Base-by-base conservation (phyloP, 495 filamentous ascomycete genomes). In the Astrocystis sublimbata region DNA sequence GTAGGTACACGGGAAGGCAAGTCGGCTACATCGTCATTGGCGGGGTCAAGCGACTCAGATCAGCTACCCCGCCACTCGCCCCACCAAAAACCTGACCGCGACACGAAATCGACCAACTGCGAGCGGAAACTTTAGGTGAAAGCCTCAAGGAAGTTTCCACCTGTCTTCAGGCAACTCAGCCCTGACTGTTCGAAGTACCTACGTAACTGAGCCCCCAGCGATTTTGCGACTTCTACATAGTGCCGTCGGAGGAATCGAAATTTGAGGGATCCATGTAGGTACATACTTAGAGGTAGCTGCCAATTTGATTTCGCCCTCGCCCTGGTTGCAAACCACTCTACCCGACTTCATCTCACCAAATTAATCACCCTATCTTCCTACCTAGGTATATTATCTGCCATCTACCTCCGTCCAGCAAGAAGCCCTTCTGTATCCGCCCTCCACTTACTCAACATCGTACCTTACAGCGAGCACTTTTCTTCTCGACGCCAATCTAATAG, bases 11-110 rank as follows among this genome's bases (percentile, higher is more conserved):
- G n/a, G n/a, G n/a, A n/a, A n/a, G n/a, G n/a, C n/a, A n/a, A n/a
- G 40, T 7, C 6, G 26, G 33, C 41, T 24, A 12, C 61, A 41
- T 51, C 63, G 60, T 68, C 65, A 67, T 68, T 68, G 62, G 70
- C 60, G 65, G 68, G 59, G 70, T 65, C 63, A 62, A 28, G 19
- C 19, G 30, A 33, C n/a, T 13, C 38, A 55, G 21, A 19, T 30
- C 53, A 56, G 33, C 36, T 33, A 68, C 63, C 63, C 58, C 55
- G 59, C 59, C 53, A 58, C 28, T 2, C 58, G 47, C 35, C 31
- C 54, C 36, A 58, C 56, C 41, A 62, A 31, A 59, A 59, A 43
- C 10, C 53, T 62, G 36, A 26, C 55, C 55, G 49, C 64, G 63
- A 65, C 60, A 66, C 64, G n/a, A n/a, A n/a, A 61, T 52, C 19